Evolutionary conservation across 148 eudicot species (phyloP), one percentile per base, ranked within the genome.

Genomic region (Limonium bicolor): DNA sequence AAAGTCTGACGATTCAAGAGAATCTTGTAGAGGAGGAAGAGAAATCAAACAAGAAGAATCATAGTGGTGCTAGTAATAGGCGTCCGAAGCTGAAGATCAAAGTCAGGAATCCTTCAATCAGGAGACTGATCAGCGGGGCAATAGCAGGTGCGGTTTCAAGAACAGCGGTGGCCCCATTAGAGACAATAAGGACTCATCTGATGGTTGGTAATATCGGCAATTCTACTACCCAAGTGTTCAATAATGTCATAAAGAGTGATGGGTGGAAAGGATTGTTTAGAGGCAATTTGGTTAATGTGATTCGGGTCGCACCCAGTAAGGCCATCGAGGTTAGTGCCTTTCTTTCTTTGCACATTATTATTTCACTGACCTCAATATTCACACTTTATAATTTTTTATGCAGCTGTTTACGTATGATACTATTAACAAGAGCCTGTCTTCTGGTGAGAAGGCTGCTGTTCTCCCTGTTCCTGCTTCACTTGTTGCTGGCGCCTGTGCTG

Each of bases 201-300:
- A 90, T 90, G 99, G 95, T 90, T 49, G 99, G 99, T 27, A 90
- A 82, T 38, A 66, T 82, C 71, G 99, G 99, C 10, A 67, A 65
- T 46, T 90, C 99, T 3, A 64, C 73, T 25, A 54, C 56, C 11
- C 93, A 84, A 60, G 99, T 90, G 57, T 85, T 90, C 47, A 46
- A 65, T 20, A 61, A 68, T 63, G 80, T 90, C 37, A 85, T 90
- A 80, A 55, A 80, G 36, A 77, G 62, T 42, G 99, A 90, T 60
- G 99, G 95, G 8, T 84, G 99, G 99, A 67, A 51, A 20, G 99
- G 99, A 20, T 62, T 84, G 66, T 90, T 90, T 67, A 62, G 85
- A 63, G 99, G 99, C 4, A 90, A 90, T 66, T 66, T 90, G 6
- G 73, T 90, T 20, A 90, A 90, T 74, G 95, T 90, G 2, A 78